These are phyloP conservation scores for Priceomyces castillae DNA, from an alignment of 805 yeast species.

Conservation along the genomic window DNA sequence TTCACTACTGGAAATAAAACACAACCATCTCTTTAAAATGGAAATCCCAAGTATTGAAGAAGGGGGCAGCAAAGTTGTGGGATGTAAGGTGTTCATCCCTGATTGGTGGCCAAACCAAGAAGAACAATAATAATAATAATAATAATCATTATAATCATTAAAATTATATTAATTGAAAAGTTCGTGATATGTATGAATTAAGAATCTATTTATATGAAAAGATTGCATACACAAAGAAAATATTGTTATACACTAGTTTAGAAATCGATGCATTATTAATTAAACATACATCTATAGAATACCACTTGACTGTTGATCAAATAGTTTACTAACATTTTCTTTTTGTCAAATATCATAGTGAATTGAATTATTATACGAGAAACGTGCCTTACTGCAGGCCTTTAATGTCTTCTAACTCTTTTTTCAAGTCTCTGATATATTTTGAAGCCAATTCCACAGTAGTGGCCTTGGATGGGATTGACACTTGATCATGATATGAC, in stretches of 20 bases:
- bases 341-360: background rate
- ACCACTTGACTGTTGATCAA: background rate
- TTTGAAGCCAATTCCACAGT: constrained; percentile 86
- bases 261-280: background rate
- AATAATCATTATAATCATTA: background rate
- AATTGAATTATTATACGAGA: background rate
- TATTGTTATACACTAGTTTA: background rate
- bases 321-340: background rate
- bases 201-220: background rate
- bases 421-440: constrained; percentile 49
- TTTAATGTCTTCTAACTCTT: constrained; percentile 25
- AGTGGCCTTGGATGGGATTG: constrained; percentile 86
- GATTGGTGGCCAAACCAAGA: constrained; percentile 70
- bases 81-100: constrained; percentile 56
- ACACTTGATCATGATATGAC: constrained; percentile 50
- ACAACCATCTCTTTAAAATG: constrained; percentile 35
- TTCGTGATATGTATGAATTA: too few species aligned
- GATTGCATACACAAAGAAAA: background rate
- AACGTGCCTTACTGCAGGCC: background rate
- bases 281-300: background rate
- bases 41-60: constrained; percentile 21
- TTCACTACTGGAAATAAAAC: constrained; percentile 43
- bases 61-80: constrained; percentile 26
- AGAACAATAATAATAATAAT: background rate
- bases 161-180: background rate